Percentiles rank a stretch among this genome's conserved stretches.
These are phyloP conservation scores for Blepharisma undulans DNA, from an alignment of 169 alveolate species.

Conservation along the genomic window DNA sequence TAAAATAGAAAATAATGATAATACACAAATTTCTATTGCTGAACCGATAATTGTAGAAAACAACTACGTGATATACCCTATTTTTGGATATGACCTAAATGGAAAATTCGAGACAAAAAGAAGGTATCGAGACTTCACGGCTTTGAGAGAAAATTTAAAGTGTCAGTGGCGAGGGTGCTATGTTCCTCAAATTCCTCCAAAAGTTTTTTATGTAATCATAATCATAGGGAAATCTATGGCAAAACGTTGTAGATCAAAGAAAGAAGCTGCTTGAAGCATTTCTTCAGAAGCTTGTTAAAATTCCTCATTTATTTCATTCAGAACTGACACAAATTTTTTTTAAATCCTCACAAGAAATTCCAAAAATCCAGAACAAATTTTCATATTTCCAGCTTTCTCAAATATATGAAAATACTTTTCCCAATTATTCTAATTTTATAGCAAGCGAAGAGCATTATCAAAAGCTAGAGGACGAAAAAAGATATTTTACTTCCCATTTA, in stretches of 20 bases:
- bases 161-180: conserved; percentile 39
- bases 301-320: neutral
- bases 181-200: conserved; percentile 30
- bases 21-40: neutral
- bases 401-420: neutral
- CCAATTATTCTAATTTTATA: neutral
- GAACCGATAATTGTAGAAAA: conserved; percentile 38
- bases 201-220: neutral
- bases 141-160: neutral
- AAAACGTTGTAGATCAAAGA: conserved; percentile 4
- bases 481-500: neutral
- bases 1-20: neutral
- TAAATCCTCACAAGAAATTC: neutral
- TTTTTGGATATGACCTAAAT: neutral
- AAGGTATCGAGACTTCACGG: conserved; percentile 15
- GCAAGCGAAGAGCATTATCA: neutral
- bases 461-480: neutral
- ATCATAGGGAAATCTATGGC: conserved; percentile 10
- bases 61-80: neutral
- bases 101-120: conserved; percentile 26
- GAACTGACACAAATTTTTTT: neutral
- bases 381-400: neutral
- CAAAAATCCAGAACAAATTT: neutral
- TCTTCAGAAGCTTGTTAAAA: neutral
- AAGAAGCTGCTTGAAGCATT: conserved; percentile 19